Percentiles rank a stretch among this genome's conserved stretches.
Evolutionary conservation across 495 filamentous ascomycete species (phyloP).

Genomic region (Penicillium arizonense): DNA sequence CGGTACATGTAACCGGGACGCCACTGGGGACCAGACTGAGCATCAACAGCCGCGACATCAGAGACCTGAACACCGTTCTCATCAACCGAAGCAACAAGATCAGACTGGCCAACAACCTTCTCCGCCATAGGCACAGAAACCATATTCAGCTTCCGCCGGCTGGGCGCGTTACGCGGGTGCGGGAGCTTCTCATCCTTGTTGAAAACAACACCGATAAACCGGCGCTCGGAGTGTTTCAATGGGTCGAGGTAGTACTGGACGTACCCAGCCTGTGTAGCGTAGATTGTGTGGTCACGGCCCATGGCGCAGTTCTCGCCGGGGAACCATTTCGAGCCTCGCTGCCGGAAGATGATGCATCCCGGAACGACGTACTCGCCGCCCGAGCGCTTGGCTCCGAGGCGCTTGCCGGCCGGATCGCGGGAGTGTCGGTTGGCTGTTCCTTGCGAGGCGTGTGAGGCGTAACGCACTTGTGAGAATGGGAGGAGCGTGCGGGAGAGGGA

Average conservation of each 20-base stretch:
- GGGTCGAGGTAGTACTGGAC: slow-evolving; percentile 96
- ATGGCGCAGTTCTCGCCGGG: slow-evolving; percentile 90
- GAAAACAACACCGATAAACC: slow-evolving; percentile 91
- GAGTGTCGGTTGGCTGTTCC: slow-evolving; percentile 78
- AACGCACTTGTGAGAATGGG: slow-evolving; percentile 51
- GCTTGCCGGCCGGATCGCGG: slow-evolving; percentile 87
- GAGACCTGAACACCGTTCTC: slow-evolving; percentile 32
- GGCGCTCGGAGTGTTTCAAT: slow-evolving; percentile 68
- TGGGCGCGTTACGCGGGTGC: slow-evolving; percentile 62
- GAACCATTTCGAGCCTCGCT: slow-evolving; percentile 92
- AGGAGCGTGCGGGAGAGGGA: slow-evolving; percentile 28
- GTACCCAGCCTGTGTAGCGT: slow-evolving; percentile 77
- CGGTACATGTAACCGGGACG: slow-evolving; percentile 75
- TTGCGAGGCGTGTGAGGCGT: slow-evolving; percentile 84
- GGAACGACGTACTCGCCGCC: slow-evolving; percentile 88
- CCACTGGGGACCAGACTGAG: slow-evolving; percentile 47
- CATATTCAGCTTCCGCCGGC: slow-evolving; percentile 68
- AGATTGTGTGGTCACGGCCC: slow-evolving; percentile 98
- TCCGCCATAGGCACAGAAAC: slow-evolving; percentile 48
- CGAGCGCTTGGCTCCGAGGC: slow-evolving; percentile 90
- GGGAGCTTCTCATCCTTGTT: slow-evolving; percentile 70
- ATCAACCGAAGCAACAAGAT: slow-evolving; percentile 32
- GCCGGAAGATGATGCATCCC: slow-evolving; percentile 96
- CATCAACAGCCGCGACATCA: slow-evolving; percentile 31
- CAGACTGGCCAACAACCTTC: slow-evolving; percentile 30